Conservation (phyloP, 176 grass and related monocot species). For the Zoysia pacifica region DNA sequence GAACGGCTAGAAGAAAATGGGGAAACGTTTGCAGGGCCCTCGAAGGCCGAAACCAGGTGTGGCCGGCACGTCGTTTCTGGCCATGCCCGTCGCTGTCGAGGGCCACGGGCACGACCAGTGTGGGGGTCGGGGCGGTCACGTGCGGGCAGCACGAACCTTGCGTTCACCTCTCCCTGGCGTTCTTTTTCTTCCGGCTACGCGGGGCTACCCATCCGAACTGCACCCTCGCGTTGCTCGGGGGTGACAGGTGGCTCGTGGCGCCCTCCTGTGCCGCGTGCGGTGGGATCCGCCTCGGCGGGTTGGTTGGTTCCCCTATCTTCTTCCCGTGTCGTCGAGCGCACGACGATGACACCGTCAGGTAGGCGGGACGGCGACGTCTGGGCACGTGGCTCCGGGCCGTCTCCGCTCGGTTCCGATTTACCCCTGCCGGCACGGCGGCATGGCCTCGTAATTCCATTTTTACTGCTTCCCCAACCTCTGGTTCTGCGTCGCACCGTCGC, state of each 20-base stretch:
- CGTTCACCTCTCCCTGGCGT: neutral
- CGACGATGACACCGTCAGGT: neutral
- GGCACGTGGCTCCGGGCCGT: neutral
- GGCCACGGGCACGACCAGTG: neutral
- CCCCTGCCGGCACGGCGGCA: too few species aligned
- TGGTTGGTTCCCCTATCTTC: neutral
- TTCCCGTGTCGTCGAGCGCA: slow-evolving; percentile 21
- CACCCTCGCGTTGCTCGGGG: neutral
- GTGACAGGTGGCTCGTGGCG: slow-evolving; percentile 32
- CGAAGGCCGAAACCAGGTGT: neutral
- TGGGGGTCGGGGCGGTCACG: slow-evolving; percentile 1
- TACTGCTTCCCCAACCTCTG: neutral
- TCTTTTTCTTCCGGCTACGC: neutral
- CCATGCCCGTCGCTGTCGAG: neutral
- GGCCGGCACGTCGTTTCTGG: slow-evolving; percentile 3
- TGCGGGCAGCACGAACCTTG: slow-evolving; percentile 7
- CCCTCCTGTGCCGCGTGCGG: neutral
- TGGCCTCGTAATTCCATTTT: neutral
- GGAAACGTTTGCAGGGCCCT: neutral
- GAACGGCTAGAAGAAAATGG: neutral
- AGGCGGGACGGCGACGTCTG: neutral
- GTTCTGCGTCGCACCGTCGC: neutral
- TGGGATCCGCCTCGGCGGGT: slow-evolving; percentile 14
- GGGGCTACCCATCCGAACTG: neutral
- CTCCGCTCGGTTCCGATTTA: neutral